These are phyloP conservation scores for Hapsidospora chrysogenum DNA, from an alignment of 495 filamentous ascomycete species.

Conservation along the genomic window DNA sequence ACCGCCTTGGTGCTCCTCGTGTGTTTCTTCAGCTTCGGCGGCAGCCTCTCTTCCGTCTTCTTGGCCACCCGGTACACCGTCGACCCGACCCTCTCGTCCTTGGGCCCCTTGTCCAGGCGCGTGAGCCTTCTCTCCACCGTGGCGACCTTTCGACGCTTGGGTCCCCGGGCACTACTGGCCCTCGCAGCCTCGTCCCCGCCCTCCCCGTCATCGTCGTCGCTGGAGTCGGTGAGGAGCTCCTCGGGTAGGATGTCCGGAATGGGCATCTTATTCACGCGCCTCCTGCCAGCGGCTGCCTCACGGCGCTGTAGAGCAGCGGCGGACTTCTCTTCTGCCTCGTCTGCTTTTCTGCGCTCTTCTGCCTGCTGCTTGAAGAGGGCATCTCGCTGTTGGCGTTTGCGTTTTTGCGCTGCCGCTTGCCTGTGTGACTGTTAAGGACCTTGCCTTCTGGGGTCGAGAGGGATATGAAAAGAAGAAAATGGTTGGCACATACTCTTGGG, in stretches of 20 bases:
- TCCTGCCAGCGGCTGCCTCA: slow-evolving; percentile 6
- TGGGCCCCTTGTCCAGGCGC: slow-evolving; percentile 11
- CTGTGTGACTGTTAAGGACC: slow-evolving; percentile 7
- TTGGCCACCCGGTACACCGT: slow-evolving; percentile 24
- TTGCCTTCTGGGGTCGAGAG: neutral
- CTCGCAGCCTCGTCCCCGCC: slow-evolving; percentile 10
- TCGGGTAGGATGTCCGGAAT: slow-evolving; percentile 23
- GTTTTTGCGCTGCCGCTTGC: slow-evolving; percentile 22
- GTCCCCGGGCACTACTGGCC: slow-evolving; percentile 6
- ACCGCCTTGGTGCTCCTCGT: slow-evolving; percentile 14
- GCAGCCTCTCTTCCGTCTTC: slow-evolving; percentile 14
- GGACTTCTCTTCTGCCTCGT: slow-evolving; percentile 7
- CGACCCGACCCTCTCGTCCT: slow-evolving; percentile 20
- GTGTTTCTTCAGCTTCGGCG: slow-evolving; percentile 20
- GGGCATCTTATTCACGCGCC: slow-evolving; percentile 11
- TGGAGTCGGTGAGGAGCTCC: slow-evolving; percentile 26
- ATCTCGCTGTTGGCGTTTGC: slow-evolving; percentile 28
- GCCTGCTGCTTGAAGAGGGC: slow-evolving; percentile 16
- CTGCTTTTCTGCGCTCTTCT: slow-evolving; percentile 4
- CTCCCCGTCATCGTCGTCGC: slow-evolving; percentile 19
- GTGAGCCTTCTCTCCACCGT: slow-evolving; percentile 9
- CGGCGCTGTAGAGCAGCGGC: too few species aligned
- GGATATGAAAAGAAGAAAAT: neutral
- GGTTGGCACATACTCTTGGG: slow-evolving; percentile 25
- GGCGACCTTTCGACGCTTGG: slow-evolving; percentile 20